A percentile compares a stretch with the other conserved stretches of the same genome.
phyloP scores from a whole-genome alignment of 2,329 filamentous ascomycete species.

The Colletotrichum somersetense region DNA sequence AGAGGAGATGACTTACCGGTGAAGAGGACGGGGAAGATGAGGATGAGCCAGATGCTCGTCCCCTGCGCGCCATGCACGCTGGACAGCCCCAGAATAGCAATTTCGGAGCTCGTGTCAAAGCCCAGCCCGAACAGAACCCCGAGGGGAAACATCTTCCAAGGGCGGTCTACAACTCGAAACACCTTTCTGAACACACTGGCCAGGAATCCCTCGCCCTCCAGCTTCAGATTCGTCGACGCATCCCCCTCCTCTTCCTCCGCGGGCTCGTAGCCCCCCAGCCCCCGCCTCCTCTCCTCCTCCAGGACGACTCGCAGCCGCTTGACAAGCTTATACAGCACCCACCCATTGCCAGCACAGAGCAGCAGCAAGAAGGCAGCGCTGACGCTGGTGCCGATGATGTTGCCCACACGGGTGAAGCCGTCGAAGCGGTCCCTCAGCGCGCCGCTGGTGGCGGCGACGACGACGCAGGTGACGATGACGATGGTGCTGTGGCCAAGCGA shows the following conservation, averaged over 20 bases:
- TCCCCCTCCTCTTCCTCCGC: slow-evolving; percentile 47
- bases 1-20: slow-evolving; percentile 69
- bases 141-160: slow-evolving; percentile 97
- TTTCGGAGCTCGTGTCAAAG: slow-evolving; percentile 95
- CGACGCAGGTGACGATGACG: slow-evolving; percentile 89
- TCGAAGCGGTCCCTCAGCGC: slow-evolving; percentile 86
- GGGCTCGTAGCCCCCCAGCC: slow-evolving; percentile 44
- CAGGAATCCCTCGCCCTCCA: slow-evolving; percentile 83
- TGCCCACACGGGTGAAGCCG: slow-evolving; percentile 82
- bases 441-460: slow-evolving; percentile 90
- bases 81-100: slow-evolving; percentile 90
- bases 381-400: slow-evolving; percentile 90
- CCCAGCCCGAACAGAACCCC: slow-evolving; percentile 91
- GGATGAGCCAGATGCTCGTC: slow-evolving; percentile 92
- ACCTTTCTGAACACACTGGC: slow-evolving; percentile 78
- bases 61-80: slow-evolving; percentile 88
- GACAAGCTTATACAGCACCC: slow-evolving; percentile 86
- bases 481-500: slow-evolving; percentile 94
- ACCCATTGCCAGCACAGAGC: slow-evolving; percentile 85
- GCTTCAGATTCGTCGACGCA: slow-evolving; percentile 67
- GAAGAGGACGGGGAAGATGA: slow-evolving; percentile 91
- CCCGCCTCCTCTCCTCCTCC: slow-evolving; percentile 49
- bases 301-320: slow-evolving; percentile 75
- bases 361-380: slow-evolving; percentile 86
- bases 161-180: slow-evolving; percentile 79